Evolutionary conservation across 2,329 filamentous ascomycete species (phyloP).

Genomic region (Fusarium palustre): DNA sequence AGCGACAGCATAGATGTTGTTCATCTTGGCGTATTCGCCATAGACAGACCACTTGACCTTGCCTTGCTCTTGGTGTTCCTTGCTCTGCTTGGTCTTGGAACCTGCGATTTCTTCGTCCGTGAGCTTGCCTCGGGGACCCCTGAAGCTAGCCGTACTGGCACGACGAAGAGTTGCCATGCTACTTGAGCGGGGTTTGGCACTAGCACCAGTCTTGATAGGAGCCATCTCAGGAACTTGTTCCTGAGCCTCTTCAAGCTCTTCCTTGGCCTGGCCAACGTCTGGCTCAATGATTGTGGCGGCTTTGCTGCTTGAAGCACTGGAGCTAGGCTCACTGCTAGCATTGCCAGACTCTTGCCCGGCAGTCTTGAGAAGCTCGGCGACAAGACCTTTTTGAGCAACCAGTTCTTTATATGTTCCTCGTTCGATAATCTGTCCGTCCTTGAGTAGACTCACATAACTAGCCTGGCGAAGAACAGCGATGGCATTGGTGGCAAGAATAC

Average conservation of each 20-base stretch:
- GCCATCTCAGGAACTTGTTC: slow-evolving; percentile 81
- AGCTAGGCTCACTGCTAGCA: slow-evolving; percentile 55
- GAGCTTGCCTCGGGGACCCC: slow-evolving; percentile 84
- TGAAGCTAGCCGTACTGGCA: slow-evolving; percentile 92
- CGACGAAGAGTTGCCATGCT: slow-evolving; percentile 87
- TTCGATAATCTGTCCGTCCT: slow-evolving; percentile 85
- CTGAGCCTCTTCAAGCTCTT: slow-evolving; percentile 80
- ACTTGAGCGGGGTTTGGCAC: slow-evolving; percentile 69
- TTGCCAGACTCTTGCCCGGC: slow-evolving; percentile 69
- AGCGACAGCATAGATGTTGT: slow-evolving; percentile 84
- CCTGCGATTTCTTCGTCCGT: slow-evolving; percentile 83
- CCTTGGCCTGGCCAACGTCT: slow-evolving; percentile 66
- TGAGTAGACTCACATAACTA: slow-evolving; percentile 86
- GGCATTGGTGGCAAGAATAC: slow-evolving; percentile 93
- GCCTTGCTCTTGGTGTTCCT: slow-evolving; percentile 92
- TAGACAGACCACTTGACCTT: slow-evolving; percentile 98
- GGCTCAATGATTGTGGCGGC: slow-evolving; percentile 68
- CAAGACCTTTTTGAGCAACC: slow-evolving; percentile 92
- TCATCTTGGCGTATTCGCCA: slow-evolving; percentile 92
- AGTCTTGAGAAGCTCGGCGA: slow-evolving; percentile 85
- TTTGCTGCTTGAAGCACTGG: slow-evolving; percentile 62
- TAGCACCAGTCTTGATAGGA: slow-evolving; percentile 72
- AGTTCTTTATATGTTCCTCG: slow-evolving; percentile 91
- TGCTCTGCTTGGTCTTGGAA: slow-evolving; percentile 83
- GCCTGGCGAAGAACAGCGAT: slow-evolving; percentile 91